Evolutionary conservation across 2,329 filamentous ascomycete genomes (phyloP).

Genomic region (Beauveria sp.): DNA sequence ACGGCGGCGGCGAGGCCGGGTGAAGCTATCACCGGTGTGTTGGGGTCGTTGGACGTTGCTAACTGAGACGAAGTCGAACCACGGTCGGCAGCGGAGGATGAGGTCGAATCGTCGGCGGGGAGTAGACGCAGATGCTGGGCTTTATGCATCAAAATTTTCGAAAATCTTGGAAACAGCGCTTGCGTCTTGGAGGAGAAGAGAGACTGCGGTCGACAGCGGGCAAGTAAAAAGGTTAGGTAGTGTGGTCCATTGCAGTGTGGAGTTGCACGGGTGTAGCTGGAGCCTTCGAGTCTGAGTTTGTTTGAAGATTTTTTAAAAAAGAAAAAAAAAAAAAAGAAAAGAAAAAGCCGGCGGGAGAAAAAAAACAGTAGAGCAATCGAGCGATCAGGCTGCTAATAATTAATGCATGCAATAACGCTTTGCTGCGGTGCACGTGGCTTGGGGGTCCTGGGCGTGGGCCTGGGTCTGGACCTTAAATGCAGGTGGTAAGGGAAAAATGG

Average conservation of each 20-base stretch:
- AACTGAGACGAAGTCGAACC: not conserved
- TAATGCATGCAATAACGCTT: constrained; percentile 1
- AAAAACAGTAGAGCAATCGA: not conserved
- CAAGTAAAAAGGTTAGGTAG: not conserved
- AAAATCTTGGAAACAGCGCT: not conserved
- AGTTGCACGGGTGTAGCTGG: not conserved
- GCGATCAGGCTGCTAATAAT: not conserved
- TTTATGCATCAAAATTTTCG: not conserved
- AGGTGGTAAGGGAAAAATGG: not conserved
- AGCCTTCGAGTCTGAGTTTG: not conserved
- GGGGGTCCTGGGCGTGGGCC: not conserved
- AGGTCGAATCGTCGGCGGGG: not conserved
- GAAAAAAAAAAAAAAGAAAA: not conserved
- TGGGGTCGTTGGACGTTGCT: not conserved
- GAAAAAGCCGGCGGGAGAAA: not conserved
- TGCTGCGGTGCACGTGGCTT: constrained; percentile 4
- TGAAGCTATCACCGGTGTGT: constrained; percentile 3
- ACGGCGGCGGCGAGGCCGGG: not conserved
- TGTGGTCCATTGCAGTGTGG: not conserved
- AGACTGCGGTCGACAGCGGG: not conserved
- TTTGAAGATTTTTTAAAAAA: not conserved
- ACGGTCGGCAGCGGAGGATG: not conserved
- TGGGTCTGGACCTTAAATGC: constrained; percentile 3
- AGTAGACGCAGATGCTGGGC: not conserved
- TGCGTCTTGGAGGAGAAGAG: not conserved